phyloP scores from a whole-genome alignment of 1,284 basidiomycete species.

The Pyrrhoderma noxium region DNA sequence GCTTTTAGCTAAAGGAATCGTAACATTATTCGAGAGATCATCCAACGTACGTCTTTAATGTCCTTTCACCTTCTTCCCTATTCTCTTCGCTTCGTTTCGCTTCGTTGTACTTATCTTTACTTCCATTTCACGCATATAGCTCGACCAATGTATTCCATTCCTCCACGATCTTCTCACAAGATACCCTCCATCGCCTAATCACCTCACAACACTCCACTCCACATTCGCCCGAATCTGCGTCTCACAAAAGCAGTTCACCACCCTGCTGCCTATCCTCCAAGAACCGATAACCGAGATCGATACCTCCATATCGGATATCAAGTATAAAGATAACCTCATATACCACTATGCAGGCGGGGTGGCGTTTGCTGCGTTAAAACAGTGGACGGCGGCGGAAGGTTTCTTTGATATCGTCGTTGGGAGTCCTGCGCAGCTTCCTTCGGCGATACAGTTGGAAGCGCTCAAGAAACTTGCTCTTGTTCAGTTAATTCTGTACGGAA shows the following conservation, averaged over 20 bases:
- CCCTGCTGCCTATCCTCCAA: conserved; percentile 49
- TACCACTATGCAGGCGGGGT: conserved; percentile 75
- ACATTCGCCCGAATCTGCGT: conserved; percentile 47
- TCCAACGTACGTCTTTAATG: background rate
- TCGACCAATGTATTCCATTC: conserved; percentile 46
- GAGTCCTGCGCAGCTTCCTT: conserved; percentile 56
- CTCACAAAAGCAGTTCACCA: conserved; percentile 40
- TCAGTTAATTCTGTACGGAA: conserved; percentile 67
- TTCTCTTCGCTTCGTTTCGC: background rate
- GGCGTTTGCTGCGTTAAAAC: conserved; percentile 50
- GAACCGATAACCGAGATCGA: conserved; percentile 52
- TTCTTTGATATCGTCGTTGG: conserved; percentile 72
- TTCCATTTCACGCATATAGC: conserved; percentile 27
- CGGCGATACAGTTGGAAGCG: conserved; percentile 76
- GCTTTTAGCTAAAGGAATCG: conserved; percentile 29
- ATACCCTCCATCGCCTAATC: conserved; percentile 47
- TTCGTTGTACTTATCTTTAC: too few relatives aligned
- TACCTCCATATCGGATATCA: conserved; percentile 43
- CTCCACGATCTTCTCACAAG: conserved; percentile 51
- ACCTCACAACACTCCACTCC: conserved; percentile 64
- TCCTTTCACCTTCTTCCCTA: too few relatives aligned
- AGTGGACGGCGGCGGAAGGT: conserved; percentile 60
- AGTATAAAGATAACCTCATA: conserved; percentile 66
- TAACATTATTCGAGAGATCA: conserved; percentile 20
- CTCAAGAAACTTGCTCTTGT: conserved; percentile 75